A percentile compares a stretch with the other conserved stretches of the same genome.
These are phyloP conservation scores for Podospora bellae-mahoneyi DNA, from an alignment of 495 filamentous ascomycete genomes.

Conservation along the genomic window DNA sequence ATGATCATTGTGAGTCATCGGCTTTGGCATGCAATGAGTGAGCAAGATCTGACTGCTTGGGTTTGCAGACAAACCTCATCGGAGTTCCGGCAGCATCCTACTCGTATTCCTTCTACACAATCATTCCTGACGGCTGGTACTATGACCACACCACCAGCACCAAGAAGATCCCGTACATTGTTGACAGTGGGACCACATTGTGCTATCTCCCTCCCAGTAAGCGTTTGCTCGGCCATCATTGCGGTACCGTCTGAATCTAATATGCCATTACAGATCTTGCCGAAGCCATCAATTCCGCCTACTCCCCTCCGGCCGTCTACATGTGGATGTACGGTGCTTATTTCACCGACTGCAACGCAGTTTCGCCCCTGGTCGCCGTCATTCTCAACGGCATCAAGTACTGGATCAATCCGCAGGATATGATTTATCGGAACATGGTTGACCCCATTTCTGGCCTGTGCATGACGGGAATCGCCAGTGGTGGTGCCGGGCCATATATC, in stretches of 20 bases:
- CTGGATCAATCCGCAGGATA: constrained; percentile 52
- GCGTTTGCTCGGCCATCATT: neutral
- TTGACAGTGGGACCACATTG: constrained; percentile 49
- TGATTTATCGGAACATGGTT: constrained; percentile 45
- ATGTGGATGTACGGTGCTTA: constrained; percentile 46
- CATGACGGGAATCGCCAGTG: constrained; percentile 45
- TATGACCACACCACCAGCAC: constrained; percentile 32
- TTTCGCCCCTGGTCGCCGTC: constrained; percentile 51
- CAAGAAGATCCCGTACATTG: constrained; percentile 42
- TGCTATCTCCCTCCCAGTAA: constrained; percentile 41
- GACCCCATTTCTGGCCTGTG: constrained; percentile 45
- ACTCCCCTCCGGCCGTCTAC: constrained; percentile 53
- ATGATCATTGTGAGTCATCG: constrained; percentile 39
- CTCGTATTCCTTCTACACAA: constrained; percentile 42
- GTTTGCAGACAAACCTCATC: constrained; percentile 26
- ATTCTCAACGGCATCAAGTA: constrained; percentile 49
- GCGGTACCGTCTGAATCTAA: neutral
- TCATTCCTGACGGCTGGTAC: constrained; percentile 40
- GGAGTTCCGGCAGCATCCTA: constrained; percentile 25
- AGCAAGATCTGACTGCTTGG: constrained; percentile 8
- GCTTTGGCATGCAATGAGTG: neutral
- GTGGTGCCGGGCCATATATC: constrained; percentile 48
- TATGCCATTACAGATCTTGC: constrained; percentile 38
- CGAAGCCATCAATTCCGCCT: constrained; percentile 48
- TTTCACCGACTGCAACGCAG: constrained; percentile 54